Evolutionary conservation across 176 grass and related monocot species (phyloP), one percentile per base, ranked within the genome.

Genomic region (Bromus sterilis): DNA sequence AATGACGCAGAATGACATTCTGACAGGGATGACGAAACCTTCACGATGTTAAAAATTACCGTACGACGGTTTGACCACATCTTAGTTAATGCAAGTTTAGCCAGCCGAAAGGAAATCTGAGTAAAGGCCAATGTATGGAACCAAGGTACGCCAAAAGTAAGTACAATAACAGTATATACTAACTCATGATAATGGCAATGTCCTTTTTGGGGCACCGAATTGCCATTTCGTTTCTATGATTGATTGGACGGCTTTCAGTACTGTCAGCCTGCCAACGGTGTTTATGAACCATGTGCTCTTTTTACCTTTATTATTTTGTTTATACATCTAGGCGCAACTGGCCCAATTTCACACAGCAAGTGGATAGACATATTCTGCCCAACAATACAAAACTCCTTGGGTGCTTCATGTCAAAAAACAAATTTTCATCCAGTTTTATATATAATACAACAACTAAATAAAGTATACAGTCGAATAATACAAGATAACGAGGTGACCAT

Each of bases 251-350:
- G 61, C 55, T 89, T 81, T 29, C 39, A 36, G 87, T 53, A 42
- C 7, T 73, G 56, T 76, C 78, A 78, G 71, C 79, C 11, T 77
- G 24, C 68, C 78, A 78, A 63, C 78, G 75, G 80, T 76, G 79
- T 67, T 24, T 44, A 56, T 78, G 21, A 75, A 75, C 71, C 80
- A 75, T 93, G 12, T 43, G 39, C 15, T 36, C 66, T 40, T 24
- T 37, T 4, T 26, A 8, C 9, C 16, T 29, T 24, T 71, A 44
- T 43, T 41, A 43, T 43, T 70, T 28, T 24, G 24, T 34, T 23
- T 11, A 68, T 36, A 25, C 24, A 26, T 24, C 35, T 11, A 67
- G 9, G 4, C n/a, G 9, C 34, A 13, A 48, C 5, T 46, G 3
- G 4, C 4, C 33, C 33, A 34, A n/a, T n/a, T n/a, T n/a, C n/a